Evolutionary conservation across 2,329 filamentous ascomycete species (phyloP).

Genomic region (Fusarium newnesense): DNA sequence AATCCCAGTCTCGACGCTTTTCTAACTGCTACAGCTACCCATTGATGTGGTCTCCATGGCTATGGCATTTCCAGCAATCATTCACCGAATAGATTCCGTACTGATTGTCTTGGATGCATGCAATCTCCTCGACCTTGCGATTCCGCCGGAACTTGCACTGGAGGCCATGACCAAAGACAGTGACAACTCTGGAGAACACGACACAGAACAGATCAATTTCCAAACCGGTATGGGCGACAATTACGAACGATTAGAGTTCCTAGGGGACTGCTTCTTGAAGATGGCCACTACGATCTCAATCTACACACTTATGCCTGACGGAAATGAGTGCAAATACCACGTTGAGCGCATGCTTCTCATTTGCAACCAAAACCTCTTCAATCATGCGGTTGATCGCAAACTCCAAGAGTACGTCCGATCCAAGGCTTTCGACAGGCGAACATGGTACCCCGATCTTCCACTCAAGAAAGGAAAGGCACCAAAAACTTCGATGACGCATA

Average conservation of each 20-base stretch:
- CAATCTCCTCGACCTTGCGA: slow-evolving; percentile 68
- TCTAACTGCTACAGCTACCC: slow-evolving; percentile 65
- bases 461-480: slow-evolving; percentile 77
- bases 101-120: slow-evolving; percentile 84
- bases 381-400: slow-evolving; percentile 74
- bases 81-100: slow-evolving; percentile 83
- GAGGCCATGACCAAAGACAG: slow-evolving; percentile 95
- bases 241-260: slow-evolving; percentile 92
- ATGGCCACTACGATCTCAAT: slow-evolving; percentile 93
- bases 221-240: slow-evolving; percentile 91
- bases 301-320: slow-evolving; percentile 79
- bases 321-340: slow-evolving; percentile 88
- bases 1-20: not conserved
- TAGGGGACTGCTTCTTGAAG: slow-evolving; percentile 94
- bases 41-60: slow-evolving; percentile 76
- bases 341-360: slow-evolving; percentile 90
- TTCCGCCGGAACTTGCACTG: slow-evolving; percentile 77
- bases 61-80: slow-evolving; percentile 83
- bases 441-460: slow-evolving; percentile 88
- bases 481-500: slow-evolving; percentile 63
- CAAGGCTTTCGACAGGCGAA: slow-evolving; percentile 80
- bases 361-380: slow-evolving; percentile 90
- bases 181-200: slow-evolving; percentile 81
- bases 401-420: slow-evolving; percentile 83
- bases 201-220: slow-evolving; percentile 74